Conservation (phyloP, 164 flowering plant genomes). For the Hamamelis virginiana region DNA sequence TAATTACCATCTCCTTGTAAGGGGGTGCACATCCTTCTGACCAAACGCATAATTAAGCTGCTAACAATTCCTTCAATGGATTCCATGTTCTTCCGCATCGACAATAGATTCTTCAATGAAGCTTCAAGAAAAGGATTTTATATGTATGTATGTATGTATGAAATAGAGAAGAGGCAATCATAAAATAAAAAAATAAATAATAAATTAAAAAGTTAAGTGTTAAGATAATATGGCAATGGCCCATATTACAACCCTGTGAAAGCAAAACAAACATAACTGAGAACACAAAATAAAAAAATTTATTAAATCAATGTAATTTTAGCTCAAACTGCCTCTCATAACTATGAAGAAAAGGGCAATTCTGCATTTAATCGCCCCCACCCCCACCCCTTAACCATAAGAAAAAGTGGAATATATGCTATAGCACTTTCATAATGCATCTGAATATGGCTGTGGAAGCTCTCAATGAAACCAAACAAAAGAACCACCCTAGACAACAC, state of each 20-base stretch:
- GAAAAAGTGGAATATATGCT: too few species aligned
- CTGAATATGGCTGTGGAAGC: not conserved
- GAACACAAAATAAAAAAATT: too few species aligned
- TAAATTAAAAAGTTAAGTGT: not conserved
- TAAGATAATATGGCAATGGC: not conserved
- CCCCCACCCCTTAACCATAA: too few species aligned
- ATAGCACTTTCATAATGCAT: not conserved
- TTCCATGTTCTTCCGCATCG: slow-evolving; percentile 37
- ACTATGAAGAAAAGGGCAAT: too few species aligned
- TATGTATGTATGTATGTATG: too few species aligned
- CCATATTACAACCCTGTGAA: not conserved
- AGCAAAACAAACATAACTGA: too few species aligned
- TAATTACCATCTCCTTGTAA: slow-evolving; percentile 46
- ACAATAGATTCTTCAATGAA: slow-evolving; percentile 54
- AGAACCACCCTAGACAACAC: too few species aligned
- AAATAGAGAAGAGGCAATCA: not conserved
- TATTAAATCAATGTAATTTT: not conserved
- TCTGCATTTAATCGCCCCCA: too few species aligned
- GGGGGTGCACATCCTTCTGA: slow-evolving; percentile 62
- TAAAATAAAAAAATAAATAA: not conserved
- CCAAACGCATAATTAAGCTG: slow-evolving; percentile 57
- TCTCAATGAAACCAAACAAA: not conserved
- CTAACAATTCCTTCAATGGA: slow-evolving; percentile 54
- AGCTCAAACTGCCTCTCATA: too few species aligned
- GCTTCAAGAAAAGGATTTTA: slow-evolving; percentile 44